These are phyloP conservation scores for Saccharomycopsis synnaedendra DNA, from an alignment of 805 yeast genomes.

Conservation along the genomic window DNA sequence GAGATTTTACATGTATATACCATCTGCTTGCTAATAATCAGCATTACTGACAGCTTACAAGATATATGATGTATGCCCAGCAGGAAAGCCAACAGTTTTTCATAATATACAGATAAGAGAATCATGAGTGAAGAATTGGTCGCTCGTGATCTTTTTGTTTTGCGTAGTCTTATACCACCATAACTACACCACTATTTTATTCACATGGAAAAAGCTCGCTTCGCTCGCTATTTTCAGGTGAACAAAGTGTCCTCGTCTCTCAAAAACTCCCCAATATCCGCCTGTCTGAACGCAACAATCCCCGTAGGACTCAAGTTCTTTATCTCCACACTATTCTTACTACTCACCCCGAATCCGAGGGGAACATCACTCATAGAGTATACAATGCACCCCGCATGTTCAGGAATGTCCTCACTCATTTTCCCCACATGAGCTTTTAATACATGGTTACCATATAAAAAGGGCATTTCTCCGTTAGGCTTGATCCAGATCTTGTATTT, in stretches of 20 bases:
- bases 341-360: conserved; percentile 89
- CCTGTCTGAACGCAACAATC: conserved; percentile 92
- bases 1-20: too few relatives aligned
- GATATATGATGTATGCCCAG: too few relatives aligned
- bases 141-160: too few relatives aligned
- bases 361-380: conserved; percentile 89
- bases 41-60: too few relatives aligned
- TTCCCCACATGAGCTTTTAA: conserved; percentile 94
- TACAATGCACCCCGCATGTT: conserved; percentile 91
- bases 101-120: too few relatives aligned
- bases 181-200: neutral
- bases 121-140: too few relatives aligned
- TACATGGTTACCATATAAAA: conserved; percentile 90
- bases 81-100: too few relatives aligned
- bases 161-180: neutral
- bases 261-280: conserved; percentile 94
- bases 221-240: conserved; percentile 33
- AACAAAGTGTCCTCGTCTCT: conserved; percentile 97
- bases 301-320: conserved; percentile 86
- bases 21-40: too few relatives aligned
- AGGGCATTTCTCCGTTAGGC: conserved; percentile 97
- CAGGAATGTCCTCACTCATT: conserved; percentile 96
- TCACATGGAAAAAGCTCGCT: too few relatives aligned
- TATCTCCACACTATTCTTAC: conserved; percentile 83
- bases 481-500: conserved; percentile 94